These are phyloP conservation scores for Ramaria rubella DNA, from an alignment of 768 basidiomycete species.

Conservation along the genomic window DNA sequence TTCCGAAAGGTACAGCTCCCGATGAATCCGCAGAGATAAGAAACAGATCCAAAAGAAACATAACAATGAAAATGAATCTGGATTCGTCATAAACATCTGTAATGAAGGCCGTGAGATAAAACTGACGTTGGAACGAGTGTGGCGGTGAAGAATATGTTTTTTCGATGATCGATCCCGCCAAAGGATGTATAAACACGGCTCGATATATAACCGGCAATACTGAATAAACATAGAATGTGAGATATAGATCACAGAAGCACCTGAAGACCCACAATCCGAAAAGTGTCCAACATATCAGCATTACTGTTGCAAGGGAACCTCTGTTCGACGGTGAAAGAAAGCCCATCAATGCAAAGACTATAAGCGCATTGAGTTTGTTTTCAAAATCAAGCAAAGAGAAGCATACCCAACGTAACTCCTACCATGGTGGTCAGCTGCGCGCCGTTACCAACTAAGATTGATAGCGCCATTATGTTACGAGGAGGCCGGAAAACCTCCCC, in stretches of 20 bases:
- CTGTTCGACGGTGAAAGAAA: conserved; percentile 95
- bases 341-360: conserved; percentile 87
- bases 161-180: conserved; percentile 69
- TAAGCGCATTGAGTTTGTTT: background rate
- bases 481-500: conserved; percentile 94
- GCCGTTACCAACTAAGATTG: conserved; percentile 88
- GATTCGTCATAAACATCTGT: background rate
- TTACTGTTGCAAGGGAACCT: conserved; percentile 87
- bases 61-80: conserved; percentile 75
- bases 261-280: conserved; percentile 63
- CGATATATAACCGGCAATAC: conserved; percentile 85
- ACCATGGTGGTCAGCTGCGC: conserved; percentile 83
- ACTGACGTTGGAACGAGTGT: conserved; percentile 80
- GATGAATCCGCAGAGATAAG: conserved; percentile 80
- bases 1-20: conserved; percentile 93
- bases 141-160: conserved; percentile 83
- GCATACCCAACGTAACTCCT: conserved; percentile 71
- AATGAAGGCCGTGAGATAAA: background rate
- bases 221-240: conserved; percentile 26
- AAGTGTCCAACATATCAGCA: conserved; percentile 92
- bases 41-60: conserved; percentile 90
- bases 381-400: background rate
- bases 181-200: conserved; percentile 75
- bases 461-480: conserved; percentile 64
- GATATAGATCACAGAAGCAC: background rate